These are phyloP conservation scores for Saitozyma podzolica DNA, from an alignment of 768 basidiomycete species.

Conservation along the genomic window DNA sequence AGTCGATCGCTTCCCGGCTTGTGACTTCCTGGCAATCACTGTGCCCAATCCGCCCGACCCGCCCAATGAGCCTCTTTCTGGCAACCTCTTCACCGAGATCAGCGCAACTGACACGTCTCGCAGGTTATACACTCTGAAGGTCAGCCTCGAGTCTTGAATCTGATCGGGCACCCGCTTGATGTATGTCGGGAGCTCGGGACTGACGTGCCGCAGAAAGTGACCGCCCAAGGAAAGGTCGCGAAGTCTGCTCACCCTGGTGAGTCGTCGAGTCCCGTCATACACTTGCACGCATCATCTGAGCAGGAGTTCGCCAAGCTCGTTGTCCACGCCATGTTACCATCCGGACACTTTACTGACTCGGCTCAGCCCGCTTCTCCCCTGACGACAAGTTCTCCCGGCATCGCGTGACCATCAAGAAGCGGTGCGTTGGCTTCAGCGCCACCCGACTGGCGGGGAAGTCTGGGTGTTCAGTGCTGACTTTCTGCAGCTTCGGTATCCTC, in stretches of 20 bases:
- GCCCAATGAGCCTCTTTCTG: neutral
- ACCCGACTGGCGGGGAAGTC: neutral
- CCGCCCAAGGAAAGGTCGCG: constrained; percentile 75
- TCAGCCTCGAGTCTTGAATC: constrained; percentile 49
- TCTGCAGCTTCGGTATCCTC: constrained; percentile 66
- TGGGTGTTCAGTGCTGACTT: constrained; percentile 1
- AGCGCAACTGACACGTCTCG: constrained; percentile 38
- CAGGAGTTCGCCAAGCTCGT: too few relatives aligned
- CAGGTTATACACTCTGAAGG: constrained; percentile 91
- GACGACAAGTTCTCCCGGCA: constrained; percentile 99
- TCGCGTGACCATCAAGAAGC: constrained; percentile 94
- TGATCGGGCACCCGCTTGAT: neutral
- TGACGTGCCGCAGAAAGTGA: constrained; percentile 69
- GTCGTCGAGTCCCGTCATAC: constrained; percentile 29
- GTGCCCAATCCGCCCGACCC: too few relatives aligned
- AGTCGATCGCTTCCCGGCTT: constrained; percentile 1
- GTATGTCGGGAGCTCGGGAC: constrained; percentile 3
- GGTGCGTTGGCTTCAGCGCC: constrained; percentile 48
- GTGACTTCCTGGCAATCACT: neutral
- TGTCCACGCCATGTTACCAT: neutral
- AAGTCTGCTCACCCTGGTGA: constrained; percentile 96
- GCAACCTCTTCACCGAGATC: neutral
- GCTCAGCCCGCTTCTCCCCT: constrained; percentile 89
- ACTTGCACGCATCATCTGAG: neutral
- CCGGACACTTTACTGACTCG: neutral